Percentiles rank a stretch among this genome's conserved stretches.
These are phyloP conservation scores for Benincasa hispida DNA, from an alignment of 306 rosid genomes.

Conservation along the genomic window DNA sequence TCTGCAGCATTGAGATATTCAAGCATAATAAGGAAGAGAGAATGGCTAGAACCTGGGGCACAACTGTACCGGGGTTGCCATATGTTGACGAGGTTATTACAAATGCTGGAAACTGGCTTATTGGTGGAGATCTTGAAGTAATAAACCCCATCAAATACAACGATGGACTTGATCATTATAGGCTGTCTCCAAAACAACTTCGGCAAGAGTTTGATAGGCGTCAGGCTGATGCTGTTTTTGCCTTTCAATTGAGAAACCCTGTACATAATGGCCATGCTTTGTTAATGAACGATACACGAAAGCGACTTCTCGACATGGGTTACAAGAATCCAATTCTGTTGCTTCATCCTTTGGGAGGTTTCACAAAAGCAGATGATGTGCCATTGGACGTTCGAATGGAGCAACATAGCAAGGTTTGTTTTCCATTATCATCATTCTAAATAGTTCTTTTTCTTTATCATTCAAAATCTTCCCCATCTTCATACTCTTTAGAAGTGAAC, in stretches of 20 bases:
- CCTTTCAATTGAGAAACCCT: slow-evolving; percentile 90
- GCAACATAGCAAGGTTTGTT: slow-evolving; percentile 87
- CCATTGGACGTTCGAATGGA: slow-evolving; percentile 98
- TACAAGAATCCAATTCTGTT: slow-evolving; percentile 77
- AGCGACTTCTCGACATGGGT: slow-evolving; percentile 75
- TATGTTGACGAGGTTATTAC: slow-evolving; percentile 77
- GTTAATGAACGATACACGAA: slow-evolving; percentile 89
- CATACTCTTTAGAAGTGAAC: not conserved
- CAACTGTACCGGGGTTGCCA: slow-evolving; percentile 81
- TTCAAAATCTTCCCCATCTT: not conserved
- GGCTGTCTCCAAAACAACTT: slow-evolving; percentile 88
- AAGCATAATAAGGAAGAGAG: slow-evolving; percentile 98
- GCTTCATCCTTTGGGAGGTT: slow-evolving; percentile 98
- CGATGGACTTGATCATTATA: slow-evolving; percentile 85
- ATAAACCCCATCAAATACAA: slow-evolving; percentile 60
- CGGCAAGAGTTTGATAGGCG: slow-evolving; percentile 75
- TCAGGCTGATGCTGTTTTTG: slow-evolving; percentile 89
- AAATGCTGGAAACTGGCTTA: slow-evolving; percentile 82
- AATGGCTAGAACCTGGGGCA: slow-evolving; percentile 95
- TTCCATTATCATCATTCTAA: not conserved
- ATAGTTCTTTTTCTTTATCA: not conserved
- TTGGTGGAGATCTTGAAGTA: slow-evolving; percentile 92
- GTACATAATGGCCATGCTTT: slow-evolving; percentile 96
- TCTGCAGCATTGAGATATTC: slow-evolving; percentile 69
- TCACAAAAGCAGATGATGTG: slow-evolving; percentile 80